phyloP scores from a whole-genome alignment of 352 stramenopile genomes.

The Globisporangium canariense region DNA sequence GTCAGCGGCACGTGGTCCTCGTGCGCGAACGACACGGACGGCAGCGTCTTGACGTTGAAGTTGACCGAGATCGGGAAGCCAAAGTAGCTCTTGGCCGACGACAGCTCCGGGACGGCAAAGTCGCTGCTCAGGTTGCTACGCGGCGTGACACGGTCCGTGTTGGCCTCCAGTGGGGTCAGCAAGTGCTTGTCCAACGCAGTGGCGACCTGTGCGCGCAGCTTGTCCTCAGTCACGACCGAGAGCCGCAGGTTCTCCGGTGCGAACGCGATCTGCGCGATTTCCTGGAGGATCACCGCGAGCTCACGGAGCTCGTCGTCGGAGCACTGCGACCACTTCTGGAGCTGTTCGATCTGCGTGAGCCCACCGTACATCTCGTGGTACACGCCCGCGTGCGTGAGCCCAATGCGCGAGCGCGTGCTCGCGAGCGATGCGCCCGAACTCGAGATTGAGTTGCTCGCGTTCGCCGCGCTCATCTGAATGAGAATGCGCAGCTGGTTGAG shows the following conservation, averaged over 20 bases:
- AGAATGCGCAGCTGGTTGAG: slow-evolving; percentile 71
- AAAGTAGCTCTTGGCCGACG: slow-evolving; percentile 58
- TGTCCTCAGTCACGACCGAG: slow-evolving; percentile 75
- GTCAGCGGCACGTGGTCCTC: slow-evolving; percentile 70
- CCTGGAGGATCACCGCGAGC: slow-evolving; percentile 50
- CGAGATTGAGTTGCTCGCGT: slow-evolving; percentile 67
- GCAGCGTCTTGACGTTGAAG: slow-evolving; percentile 76
- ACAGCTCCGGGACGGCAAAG: slow-evolving; percentile 20
- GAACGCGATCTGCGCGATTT: slow-evolving; percentile 61
- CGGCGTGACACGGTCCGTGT: slow-evolving; percentile 7
- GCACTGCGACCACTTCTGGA: slow-evolving; percentile 69
- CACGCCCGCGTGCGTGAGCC: slow-evolving; percentile 42
- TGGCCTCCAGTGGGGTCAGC: slow-evolving; percentile 36
- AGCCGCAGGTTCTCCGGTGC: slow-evolving; percentile 49
- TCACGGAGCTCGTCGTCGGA: slow-evolving; percentile 61
- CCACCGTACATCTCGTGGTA: slow-evolving; percentile 73
- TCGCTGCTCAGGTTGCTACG: slow-evolving; percentile 14
- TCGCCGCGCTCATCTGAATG: slow-evolving; percentile 64
- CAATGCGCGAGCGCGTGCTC: slow-evolving; percentile 51
- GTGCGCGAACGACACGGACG: slow-evolving; percentile 71
- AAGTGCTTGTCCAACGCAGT: slow-evolving; percentile 39
- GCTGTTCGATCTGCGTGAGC: slow-evolving; percentile 68
- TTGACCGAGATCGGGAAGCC: slow-evolving; percentile 80
- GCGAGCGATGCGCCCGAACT: slow-evolving; percentile 64
- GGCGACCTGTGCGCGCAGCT: slow-evolving; percentile 51